Evolutionary conservation across 2,329 filamentous ascomycete species (phyloP).

Genomic region (Aspergillus cejpii): DNA sequence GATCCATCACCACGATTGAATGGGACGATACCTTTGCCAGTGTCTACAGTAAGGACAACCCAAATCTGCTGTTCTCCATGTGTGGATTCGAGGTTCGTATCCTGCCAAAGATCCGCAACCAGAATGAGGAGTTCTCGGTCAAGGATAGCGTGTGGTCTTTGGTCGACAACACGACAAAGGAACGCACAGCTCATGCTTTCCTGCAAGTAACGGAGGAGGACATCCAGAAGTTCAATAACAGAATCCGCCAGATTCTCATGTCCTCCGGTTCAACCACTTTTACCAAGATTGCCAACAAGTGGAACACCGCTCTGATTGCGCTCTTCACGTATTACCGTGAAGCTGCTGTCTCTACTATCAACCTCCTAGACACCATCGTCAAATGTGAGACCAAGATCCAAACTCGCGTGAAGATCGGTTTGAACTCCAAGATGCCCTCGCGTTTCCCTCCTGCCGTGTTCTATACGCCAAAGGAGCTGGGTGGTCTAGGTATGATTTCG

Average conservation of each 20-base stretch:
- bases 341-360: conserved; percentile 90
- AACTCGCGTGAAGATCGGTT: conserved; percentile 93
- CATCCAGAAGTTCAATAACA: conserved; percentile 98
- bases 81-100: conserved; percentile 96
- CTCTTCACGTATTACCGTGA: conserved; percentile 98
- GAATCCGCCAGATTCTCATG: conserved; percentile 97
- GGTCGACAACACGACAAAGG: conserved; percentile 92
- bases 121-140: conserved; percentile 92
- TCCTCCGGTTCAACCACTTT: conserved; percentile 98
- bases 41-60: conserved; percentile 96
- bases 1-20: conserved; percentile 93
- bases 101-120: conserved; percentile 86
- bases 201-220: conserved; percentile 96
- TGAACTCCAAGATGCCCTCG: conserved; percentile 99
- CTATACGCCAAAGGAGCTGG: conserved; percentile 96
- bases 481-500: conserved; percentile 97
- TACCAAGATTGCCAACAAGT: conserved; percentile 99
- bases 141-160: conserved; percentile 99
- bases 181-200: conserved; percentile 95
- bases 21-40: conserved; percentile 99
- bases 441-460: conserved; percentile 97
- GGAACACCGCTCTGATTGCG: conserved; percentile 96
- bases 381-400: conserved; percentile 99
- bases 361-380: conserved; percentile 91
- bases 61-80: conserved; percentile 96